A percentile compares a stretch with the other conserved stretches of the same genome.
These are phyloP conservation scores for Papiliotrema nemorosa DNA, from an alignment of 1,284 basidiomycete species.

Conservation along the genomic window DNA sequence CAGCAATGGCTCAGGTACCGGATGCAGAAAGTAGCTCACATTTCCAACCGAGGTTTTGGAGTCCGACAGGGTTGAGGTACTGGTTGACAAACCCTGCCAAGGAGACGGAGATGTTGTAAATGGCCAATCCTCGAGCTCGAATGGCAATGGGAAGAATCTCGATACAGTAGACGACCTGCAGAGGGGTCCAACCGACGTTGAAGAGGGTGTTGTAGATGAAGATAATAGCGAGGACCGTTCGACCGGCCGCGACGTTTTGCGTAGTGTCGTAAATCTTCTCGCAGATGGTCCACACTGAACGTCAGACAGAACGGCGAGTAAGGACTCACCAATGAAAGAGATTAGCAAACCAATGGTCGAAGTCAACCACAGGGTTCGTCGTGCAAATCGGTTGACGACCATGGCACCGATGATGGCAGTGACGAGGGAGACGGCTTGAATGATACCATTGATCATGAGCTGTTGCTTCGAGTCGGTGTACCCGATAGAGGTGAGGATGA, in stretches of 20 bases:
- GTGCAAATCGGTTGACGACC: slow-evolving; percentile 32
- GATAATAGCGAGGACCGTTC: slow-evolving; percentile 27
- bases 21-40: slow-evolving; percentile 3
- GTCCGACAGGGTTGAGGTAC: slow-evolving; percentile 45
- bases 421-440: slow-evolving; percentile 49
- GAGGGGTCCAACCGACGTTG: slow-evolving; percentile 14
- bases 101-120: slow-evolving; percentile 41
- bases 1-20: not conserved
- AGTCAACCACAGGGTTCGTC: slow-evolving; percentile 47
- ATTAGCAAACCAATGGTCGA: slow-evolving; percentile 59
- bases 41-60: slow-evolving; percentile 16
- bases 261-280: slow-evolving; percentile 54
- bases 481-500: slow-evolving; percentile 53
- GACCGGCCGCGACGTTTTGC: slow-evolving; percentile 12
- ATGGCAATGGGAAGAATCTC: slow-evolving; percentile 35
- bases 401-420: slow-evolving; percentile 29
- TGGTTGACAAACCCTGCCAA: slow-evolving; percentile 36
- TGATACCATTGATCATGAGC: slow-evolving; percentile 64
- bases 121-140: slow-evolving; percentile 69
- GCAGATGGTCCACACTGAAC: slow-evolving; percentile 62
- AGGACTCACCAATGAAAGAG: slow-evolving; percentile 49
- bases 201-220: slow-evolving; percentile 22
- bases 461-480: slow-evolving; percentile 53
- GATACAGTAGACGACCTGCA: slow-evolving; percentile 11
- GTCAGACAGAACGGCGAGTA: not conserved